phyloP scores from a whole-genome alignment of 306 rosid genomes.

The Rosa multiflora region DNA sequence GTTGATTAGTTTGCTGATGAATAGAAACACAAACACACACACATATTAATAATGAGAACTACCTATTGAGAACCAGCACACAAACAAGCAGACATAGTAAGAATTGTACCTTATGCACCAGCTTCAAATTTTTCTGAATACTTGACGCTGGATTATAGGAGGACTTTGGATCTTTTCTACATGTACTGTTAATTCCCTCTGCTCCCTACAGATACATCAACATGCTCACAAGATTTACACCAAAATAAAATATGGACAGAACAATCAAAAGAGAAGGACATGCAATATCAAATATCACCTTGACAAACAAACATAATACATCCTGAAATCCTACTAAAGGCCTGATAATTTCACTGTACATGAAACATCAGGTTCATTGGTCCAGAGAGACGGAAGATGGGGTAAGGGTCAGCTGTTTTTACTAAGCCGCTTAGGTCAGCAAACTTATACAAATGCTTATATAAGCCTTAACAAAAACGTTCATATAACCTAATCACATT shows the following conservation, averaged over 20 bases:
- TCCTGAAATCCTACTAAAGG: neutral
- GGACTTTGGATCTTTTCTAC: conserved; percentile 9
- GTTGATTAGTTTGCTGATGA: neutral
- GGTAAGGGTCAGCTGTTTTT: neutral
- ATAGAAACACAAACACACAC: neutral
- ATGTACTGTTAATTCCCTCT: conserved; percentile 1
- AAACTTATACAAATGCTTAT: neutral
- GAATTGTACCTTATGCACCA: conserved; percentile 10
- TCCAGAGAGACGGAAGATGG: neutral
- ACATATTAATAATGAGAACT: neutral
- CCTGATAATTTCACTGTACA: neutral
- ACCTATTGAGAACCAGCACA: neutral
- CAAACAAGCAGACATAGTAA: neutral
- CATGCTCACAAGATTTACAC: neutral
- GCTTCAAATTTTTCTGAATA: conserved; percentile 12
- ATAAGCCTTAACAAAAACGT: neutral
- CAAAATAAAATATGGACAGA: neutral
- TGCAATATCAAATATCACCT: neutral
- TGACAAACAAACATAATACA: neutral
- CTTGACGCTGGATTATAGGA: neutral
- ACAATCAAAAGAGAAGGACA: neutral
- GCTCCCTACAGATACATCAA: conserved; percentile 18
- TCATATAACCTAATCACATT: neutral
- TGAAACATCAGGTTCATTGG: neutral
- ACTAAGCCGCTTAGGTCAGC: neutral